Evolutionary conservation across 768 basidiomycete species (phyloP), one percentile per base, ranked within the genome.

Genomic region (Hydnum rufescens): DNA sequence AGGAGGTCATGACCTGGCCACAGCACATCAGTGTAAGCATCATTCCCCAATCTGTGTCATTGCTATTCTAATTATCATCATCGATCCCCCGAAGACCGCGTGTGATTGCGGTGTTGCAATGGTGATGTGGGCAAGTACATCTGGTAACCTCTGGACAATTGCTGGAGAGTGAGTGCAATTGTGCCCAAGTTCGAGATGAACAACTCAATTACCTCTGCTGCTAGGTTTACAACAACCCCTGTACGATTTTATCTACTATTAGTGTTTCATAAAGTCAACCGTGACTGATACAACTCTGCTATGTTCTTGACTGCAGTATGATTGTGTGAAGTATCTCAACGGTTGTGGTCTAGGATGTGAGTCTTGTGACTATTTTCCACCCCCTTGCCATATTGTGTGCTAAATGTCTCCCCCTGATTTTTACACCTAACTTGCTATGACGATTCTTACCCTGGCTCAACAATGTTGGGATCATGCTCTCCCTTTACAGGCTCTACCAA

Each of bases 91-190:
- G 22, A 47, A 39, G 42, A 54, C 3, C 53, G 82, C 79, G 3
- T 88, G 85, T 59, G 57, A 57, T 49, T 62, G 66, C 34, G 68
- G 65, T 8, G 64, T 67, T 6, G 59, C 66, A 0, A 69, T 87
- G 3, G 61, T 72, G 0, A 58, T 60, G n/a, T 78, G 76, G 58
- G 69, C 75, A 3, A 54, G 66, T 3, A 70, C 74, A 39, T 13
- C 36, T 1, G 36, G 36, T 6, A 78, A 79, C 57, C 72, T 90
- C 28, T 89, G 85, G 89, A 71, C 76, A 18, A 70, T 89, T 43
- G 84, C 89, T 25, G 88, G 89, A 34, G 89, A 95, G 67, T 95
- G 84, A 78, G 77, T 81, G 18, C n/a, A n/a, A n/a, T n/a, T n/a
- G n/a, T n/a, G n/a, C n/a, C n/a, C n/a, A n/a, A n/a, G n/a, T n/a